Percentiles rank a stretch among this genome's conserved stretches.
Conservation (phyloP, 2,329 filamentous ascomycete species). For the Ophiostoma sp. region DNA sequence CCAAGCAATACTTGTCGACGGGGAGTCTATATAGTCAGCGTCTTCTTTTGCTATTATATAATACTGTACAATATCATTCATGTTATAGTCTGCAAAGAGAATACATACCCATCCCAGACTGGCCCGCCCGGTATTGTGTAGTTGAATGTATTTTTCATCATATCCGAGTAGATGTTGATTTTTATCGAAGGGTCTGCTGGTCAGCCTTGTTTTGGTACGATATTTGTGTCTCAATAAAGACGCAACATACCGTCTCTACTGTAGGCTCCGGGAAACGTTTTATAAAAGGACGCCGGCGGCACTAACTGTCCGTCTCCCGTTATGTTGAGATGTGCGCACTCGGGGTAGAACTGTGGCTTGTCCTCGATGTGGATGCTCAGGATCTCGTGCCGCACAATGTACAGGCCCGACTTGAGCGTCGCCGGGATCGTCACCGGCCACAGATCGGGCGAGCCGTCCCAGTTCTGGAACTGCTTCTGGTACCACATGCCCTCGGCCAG, state of each 20-base stretch:
- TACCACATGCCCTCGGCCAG: no score
- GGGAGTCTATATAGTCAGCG: not conserved
- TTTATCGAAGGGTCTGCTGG: not conserved
- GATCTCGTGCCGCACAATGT: no score
- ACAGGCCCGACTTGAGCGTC: no score
- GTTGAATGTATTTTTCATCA: not conserved
- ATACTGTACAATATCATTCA: no score
- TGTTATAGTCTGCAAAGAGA: not conserved
- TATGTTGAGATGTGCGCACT: not conserved
- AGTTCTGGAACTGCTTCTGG: no score
- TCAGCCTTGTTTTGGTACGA: no score
- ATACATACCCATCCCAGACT: conserved; percentile 3
- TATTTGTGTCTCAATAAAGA: no score
- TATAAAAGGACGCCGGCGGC: not conserved
- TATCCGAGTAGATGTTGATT: not conserved
- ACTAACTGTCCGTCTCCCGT: not conserved
- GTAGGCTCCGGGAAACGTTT: not conserved
- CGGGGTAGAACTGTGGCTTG: not conserved
- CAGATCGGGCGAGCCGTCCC: no score
- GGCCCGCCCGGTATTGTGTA: not conserved
- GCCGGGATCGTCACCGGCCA: no score
- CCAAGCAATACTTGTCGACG: not conserved
- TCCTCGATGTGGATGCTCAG: no score
- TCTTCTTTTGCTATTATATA: not conserved
- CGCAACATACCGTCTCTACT: not conserved